Percentiles rank a stretch among this genome's conserved stretches.
These are phyloP conservation scores for Pythium scleroteichum DNA, from an alignment of 352 stramenopile species.

Conservation along the genomic window DNA sequence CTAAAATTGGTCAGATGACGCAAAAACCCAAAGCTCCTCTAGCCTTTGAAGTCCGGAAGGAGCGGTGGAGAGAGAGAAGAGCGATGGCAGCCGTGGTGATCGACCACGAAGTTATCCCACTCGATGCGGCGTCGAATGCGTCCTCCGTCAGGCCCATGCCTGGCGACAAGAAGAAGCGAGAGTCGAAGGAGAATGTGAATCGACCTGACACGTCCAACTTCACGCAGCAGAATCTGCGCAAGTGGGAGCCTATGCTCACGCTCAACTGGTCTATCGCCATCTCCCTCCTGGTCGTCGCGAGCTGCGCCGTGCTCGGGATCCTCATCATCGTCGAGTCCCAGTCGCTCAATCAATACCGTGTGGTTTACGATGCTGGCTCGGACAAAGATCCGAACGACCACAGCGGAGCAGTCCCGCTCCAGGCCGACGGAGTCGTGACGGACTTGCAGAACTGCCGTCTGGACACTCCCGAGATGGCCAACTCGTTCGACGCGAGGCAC, in stretches of 20 bases:
- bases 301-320: slow-evolving; percentile 51
- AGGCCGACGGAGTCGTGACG: slow-evolving; percentile 39
- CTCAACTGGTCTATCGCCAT: slow-evolving; percentile 61
- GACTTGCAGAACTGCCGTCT: slow-evolving; percentile 57
- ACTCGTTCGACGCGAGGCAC: slow-evolving; percentile 72
- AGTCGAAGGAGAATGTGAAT: slow-evolving; percentile 32
- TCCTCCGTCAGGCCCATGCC: slow-evolving; percentile 18
- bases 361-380: slow-evolving; percentile 59
- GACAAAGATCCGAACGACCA: slow-evolving; percentile 27
- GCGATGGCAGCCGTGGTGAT: slow-evolving; percentile 29
- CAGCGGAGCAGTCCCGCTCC: slow-evolving; percentile 25
- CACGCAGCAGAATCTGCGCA: slow-evolving; percentile 65
- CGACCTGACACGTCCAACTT: slow-evolving; percentile 52
- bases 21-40: neutral
- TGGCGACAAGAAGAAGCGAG: neutral
- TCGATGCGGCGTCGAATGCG: slow-evolving; percentile 11
- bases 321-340: slow-evolving; percentile 50
- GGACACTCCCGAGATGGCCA: slow-evolving; percentile 35
- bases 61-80: slow-evolving; percentile 6
- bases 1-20: neutral
- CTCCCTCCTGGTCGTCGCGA: slow-evolving; percentile 42
- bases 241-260: slow-evolving; percentile 79
- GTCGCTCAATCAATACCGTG: slow-evolving; percentile 51
- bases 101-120: slow-evolving; percentile 26
- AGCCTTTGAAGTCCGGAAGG: no score